Percentiles rank a stretch among this genome's conserved stretches.
These are phyloP conservation scores for Fusarium fujikuroi DNA, from an alignment of 2,329 filamentous ascomycete species.

Conservation along the genomic window DNA sequence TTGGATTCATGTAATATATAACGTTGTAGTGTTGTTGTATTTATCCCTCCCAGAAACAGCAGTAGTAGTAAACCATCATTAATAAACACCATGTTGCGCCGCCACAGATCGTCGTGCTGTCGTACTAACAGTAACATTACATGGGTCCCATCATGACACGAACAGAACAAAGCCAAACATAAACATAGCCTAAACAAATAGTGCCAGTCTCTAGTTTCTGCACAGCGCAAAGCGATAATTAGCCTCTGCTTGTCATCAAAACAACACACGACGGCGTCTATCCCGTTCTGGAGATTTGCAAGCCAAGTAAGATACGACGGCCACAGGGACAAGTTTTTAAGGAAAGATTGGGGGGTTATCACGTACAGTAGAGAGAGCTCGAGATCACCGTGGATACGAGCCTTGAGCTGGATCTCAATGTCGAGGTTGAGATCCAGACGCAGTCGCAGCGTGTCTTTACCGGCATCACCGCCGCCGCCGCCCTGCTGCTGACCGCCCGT, in stretches of 20 bases:
- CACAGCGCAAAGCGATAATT: constrained; percentile 33
- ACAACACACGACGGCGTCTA: constrained; percentile 19
- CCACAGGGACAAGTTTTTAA: neutral
- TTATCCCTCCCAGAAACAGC: constrained; percentile 22
- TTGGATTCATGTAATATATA: neutral
- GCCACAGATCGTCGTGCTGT: constrained; percentile 17
- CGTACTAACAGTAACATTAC: constrained; percentile 26
- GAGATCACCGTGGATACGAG: constrained; percentile 85
- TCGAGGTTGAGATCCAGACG: constrained; percentile 84
- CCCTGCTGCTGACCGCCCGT: constrained; percentile 53
- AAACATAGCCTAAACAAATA: neutral
- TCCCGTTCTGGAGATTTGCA: constrained; percentile 44
- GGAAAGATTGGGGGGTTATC: neutral
- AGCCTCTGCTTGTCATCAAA: constrained; percentile 39
- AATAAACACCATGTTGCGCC: constrained; percentile 34
- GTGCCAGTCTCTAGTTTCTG: constrained; percentile 30
- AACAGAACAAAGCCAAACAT: neutral
- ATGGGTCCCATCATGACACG: constrained; percentile 33
- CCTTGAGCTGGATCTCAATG: constrained; percentile 86
- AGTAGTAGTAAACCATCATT: constrained; percentile 6
- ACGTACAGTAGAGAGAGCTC: constrained; percentile 76
- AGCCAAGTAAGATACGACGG: constrained; percentile 43
- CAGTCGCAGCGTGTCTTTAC: constrained; percentile 73
- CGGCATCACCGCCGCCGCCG: constrained; percentile 53
- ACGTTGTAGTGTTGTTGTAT: constrained; percentile 6